Conservation (phyloP, 2,329 filamentous ascomycete species). For the Trichoderma hamatum region DNA sequence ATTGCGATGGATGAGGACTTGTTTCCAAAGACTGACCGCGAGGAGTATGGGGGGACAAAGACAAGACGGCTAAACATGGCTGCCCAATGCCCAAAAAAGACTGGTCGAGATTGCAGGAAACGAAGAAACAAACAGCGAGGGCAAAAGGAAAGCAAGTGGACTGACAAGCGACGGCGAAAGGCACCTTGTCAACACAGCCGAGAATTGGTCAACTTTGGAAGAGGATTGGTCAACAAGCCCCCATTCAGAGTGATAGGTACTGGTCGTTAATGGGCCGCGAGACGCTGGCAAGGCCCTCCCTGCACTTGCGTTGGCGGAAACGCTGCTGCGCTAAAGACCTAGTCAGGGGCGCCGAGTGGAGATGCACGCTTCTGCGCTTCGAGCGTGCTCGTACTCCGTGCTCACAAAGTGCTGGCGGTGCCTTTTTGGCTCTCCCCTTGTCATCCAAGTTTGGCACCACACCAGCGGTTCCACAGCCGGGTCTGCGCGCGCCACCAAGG, state of each 20-base stretch:
- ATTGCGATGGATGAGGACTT: constrained; percentile 21
- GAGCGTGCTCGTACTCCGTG: background rate
- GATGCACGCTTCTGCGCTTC: constrained; percentile 18
- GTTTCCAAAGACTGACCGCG: constrained; percentile 12
- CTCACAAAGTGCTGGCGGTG: background rate
- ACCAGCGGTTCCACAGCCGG: constrained; percentile 14
- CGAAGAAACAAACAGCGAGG: constrained; percentile 5
- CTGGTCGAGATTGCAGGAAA: constrained; percentile 20
- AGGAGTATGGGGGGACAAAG: constrained; percentile 4
- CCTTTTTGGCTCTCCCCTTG: background rate
- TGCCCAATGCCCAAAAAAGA: background rate
- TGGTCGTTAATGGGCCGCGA: constrained; percentile 6
- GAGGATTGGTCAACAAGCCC: constrained; percentile 11
- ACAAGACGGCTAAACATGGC: background rate
- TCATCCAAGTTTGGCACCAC: constrained; percentile 15
- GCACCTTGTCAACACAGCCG: constrained; percentile 5
- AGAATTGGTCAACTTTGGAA: constrained; percentile 2
- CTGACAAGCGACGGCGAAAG: background rate
- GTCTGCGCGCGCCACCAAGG: constrained; percentile 1
- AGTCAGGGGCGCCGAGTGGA: constrained; percentile 24
- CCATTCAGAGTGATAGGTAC: background rate
- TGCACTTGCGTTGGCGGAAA: constrained; percentile 26
- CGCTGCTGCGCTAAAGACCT: constrained; percentile 23
- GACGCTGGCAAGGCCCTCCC: constrained; percentile 21
- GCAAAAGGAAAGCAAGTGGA: constrained; percentile 1